Evolutionary conservation across 1,284 basidiomycete species (phyloP).

Genomic region (Cystobasidiaceae sp.): DNA sequence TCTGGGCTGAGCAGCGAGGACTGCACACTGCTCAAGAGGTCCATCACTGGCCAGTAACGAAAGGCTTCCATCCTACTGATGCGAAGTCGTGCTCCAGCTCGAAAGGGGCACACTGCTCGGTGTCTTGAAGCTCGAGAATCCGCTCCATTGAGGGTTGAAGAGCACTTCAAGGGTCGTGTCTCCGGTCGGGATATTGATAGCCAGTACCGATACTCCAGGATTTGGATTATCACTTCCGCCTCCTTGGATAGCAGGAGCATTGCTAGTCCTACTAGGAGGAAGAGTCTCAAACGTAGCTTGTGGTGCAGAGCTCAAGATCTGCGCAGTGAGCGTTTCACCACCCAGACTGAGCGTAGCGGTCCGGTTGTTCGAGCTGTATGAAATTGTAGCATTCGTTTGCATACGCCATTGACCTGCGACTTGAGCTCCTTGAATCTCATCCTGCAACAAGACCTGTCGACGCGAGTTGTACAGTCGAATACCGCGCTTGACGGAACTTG

Average conservation of each 20-base stretch:
- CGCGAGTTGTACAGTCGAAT: conserved; percentile 79
- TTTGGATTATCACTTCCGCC: conserved; percentile 65
- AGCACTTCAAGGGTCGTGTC: conserved; percentile 63
- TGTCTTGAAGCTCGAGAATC: conserved; percentile 59
- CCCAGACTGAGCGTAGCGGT: conserved; percentile 65
- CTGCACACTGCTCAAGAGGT: no score
- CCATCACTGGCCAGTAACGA: not conserved
- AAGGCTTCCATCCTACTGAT: not conserved
- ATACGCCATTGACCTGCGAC: conserved; percentile 72
- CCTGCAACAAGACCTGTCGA: conserved; percentile 69
- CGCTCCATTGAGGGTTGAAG: conserved; percentile 79
- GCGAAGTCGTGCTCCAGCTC: conserved; percentile 59
- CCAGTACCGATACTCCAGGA: conserved; percentile 72
- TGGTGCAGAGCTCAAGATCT: conserved; percentile 49
- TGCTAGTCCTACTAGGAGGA: conserved; percentile 34
- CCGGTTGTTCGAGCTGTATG: conserved; percentile 43
- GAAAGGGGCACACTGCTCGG: conserved; percentile 62
- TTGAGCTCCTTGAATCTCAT: conserved; percentile 45
- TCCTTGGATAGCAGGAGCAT: not conserved
- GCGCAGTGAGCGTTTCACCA: conserved; percentile 54
- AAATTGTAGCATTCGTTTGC: conserved; percentile 77
- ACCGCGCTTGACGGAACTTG: conserved; percentile 63
- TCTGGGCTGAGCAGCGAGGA: no score
- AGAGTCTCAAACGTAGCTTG: conserved; percentile 46
- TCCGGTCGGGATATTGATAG: conserved; percentile 61